Percentiles rank a stretch among this genome's conserved stretches.
Evolutionary conservation across 2,329 filamentous ascomycete species (phyloP).

Genomic region (Apiospora kogelbergensis): DNA sequence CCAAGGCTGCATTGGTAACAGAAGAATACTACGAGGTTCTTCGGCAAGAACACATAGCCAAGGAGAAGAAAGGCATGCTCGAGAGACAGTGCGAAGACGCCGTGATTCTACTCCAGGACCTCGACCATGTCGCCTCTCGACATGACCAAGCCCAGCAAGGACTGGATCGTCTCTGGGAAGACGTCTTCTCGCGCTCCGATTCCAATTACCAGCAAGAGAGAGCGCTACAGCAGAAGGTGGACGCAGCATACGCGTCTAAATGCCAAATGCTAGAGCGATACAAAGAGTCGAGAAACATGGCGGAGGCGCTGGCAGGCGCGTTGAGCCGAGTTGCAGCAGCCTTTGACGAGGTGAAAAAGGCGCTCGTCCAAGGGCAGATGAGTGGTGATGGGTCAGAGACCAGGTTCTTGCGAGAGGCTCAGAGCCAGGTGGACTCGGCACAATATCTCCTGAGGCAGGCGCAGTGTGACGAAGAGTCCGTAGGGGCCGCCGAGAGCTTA

Average conservation of each 20-base stretch:
- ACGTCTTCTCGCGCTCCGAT: background rate
- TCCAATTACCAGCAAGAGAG: background rate
- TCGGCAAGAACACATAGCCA: constrained; percentile 10
- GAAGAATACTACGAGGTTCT: constrained; percentile 10
- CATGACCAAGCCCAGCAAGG: background rate
- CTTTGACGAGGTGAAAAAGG: background rate
- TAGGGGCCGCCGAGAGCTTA: background rate
- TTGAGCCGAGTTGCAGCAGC: background rate
- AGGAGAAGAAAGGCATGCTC: constrained; percentile 1
- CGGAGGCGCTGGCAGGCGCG: background rate
- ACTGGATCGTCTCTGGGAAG: constrained; percentile 10
- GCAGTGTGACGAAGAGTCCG: background rate
- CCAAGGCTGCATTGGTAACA: background rate
- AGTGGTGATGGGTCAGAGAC: background rate
- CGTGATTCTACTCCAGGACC: background rate
- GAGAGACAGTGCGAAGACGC: background rate
- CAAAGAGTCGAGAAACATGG: background rate
- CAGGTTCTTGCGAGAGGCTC: background rate
- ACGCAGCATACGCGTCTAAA: background rate
- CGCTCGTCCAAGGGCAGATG: background rate
- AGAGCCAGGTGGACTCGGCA: background rate
- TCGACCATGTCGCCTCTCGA: background rate
- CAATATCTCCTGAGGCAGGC: background rate
- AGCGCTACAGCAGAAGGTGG: background rate
- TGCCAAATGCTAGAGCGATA: background rate